phyloP scores from a whole-genome alignment of 345 rosid species.

The Combretum micranthum region DNA sequence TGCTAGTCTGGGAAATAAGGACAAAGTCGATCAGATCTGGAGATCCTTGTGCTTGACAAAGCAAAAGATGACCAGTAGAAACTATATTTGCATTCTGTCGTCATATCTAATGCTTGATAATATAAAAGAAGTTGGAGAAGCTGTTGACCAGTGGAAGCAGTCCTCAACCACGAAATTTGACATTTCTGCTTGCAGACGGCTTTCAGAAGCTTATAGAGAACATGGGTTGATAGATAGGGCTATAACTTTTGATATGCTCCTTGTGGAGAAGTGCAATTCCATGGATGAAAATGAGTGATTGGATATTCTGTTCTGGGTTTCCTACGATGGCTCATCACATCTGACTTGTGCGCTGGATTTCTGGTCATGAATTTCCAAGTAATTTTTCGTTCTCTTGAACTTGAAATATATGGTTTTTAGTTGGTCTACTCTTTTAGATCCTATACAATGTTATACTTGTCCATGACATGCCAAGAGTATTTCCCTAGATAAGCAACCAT shows the following conservation, averaged over 20 bases:
- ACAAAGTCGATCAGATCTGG: constrained; percentile 79
- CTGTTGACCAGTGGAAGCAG: constrained; percentile 79
- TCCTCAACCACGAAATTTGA: constrained; percentile 55
- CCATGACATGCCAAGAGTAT: too few relatives aligned
- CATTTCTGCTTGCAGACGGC: constrained; percentile 41
- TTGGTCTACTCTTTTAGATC: too few relatives aligned
- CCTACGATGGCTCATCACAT: too few relatives aligned
- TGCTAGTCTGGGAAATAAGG: constrained; percentile 72
- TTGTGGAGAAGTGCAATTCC: constrained; percentile 31
- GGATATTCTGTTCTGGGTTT: neutral
- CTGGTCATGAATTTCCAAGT: too few relatives aligned
- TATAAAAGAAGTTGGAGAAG: constrained; percentile 57
- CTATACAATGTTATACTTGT: too few relatives aligned
- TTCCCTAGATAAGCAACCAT: too few relatives aligned
- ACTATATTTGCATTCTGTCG: constrained; percentile 66
- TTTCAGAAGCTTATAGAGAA: constrained; percentile 45
- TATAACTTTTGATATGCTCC: constrained; percentile 35
- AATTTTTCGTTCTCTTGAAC: too few relatives aligned
- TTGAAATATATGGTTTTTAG: too few relatives aligned
- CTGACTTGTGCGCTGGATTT: too few relatives aligned
- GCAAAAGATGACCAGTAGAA: constrained; percentile 79
- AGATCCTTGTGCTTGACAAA: constrained; percentile 76
- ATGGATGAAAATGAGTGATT: constrained; percentile 4
- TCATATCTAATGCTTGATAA: constrained; percentile 70
- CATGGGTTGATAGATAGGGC: constrained; percentile 46